These are phyloP conservation scores for Lobosporangium transversale DNA, from an alignment of 192 early-diverging fungal species.

Conservation along the genomic window DNA sequence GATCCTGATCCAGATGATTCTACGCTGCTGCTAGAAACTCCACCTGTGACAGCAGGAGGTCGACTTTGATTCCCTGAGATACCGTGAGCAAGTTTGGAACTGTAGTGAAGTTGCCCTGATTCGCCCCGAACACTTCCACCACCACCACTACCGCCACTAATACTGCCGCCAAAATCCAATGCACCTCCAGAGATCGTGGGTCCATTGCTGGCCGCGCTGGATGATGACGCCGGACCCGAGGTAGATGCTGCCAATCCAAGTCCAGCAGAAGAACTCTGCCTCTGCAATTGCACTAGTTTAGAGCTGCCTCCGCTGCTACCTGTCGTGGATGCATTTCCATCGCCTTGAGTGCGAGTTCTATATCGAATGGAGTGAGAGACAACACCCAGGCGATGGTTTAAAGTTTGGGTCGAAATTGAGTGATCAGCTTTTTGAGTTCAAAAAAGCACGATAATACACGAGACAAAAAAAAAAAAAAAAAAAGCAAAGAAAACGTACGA, in stretches of 20 bases:
- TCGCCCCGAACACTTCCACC: not conserved
- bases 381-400: no score
- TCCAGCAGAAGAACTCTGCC: constrained; percentile 22
- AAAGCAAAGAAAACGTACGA: constrained; percentile 12
- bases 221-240: not conserved
- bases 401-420: no score
- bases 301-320: constrained; percentile 17
- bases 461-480: not conserved
- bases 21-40: not conserved
- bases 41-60: not conserved
- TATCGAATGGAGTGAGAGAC: no score
- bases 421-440: constrained; percentile 9
- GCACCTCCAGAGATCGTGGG: constrained; percentile 21
- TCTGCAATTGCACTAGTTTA: constrained; percentile 45
- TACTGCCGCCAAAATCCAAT: constrained; percentile 18
- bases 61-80: not conserved
- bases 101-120: not conserved
- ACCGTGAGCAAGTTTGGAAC: not conserved
- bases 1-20: constrained; percentile 11
- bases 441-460: not conserved
- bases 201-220: constrained; percentile 1
- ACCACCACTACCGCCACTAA: not conserved
- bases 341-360: constrained; percentile 29
- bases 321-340: constrained; percentile 8
- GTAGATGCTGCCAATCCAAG: not conserved